phyloP scores from a whole-genome alignment of 1,139 yeast genomes.

The Candida tropicalis region DNA sequence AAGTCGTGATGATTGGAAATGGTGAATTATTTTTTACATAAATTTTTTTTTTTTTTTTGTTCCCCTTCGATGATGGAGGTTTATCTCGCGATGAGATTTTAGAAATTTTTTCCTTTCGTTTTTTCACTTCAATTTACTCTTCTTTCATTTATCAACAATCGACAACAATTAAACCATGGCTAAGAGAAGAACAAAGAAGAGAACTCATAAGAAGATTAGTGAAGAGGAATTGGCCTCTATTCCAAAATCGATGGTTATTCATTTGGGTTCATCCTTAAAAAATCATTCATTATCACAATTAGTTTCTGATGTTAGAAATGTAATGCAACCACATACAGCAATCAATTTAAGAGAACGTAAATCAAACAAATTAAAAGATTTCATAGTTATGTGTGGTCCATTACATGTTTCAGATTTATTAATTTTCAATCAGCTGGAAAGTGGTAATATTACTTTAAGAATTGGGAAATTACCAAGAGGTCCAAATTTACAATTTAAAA shows the following conservation, averaged over 20 bases:
- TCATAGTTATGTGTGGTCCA: conserved; percentile 96
- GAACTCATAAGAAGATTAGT: conserved; percentile 75
- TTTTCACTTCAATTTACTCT: conserved; percentile 4
- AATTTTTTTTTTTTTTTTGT: conserved; percentile 8
- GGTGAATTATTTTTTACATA: too few relatives aligned
- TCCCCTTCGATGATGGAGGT: conserved; percentile 2
- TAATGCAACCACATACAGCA: conserved; percentile 98
- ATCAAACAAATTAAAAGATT: conserved; percentile 84
- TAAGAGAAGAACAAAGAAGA: conserved; percentile 61
- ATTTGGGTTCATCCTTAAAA: conserved; percentile 76
- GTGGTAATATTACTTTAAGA: conserved; percentile 82
- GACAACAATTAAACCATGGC: conserved; percentile 30
- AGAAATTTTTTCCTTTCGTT: neutral
- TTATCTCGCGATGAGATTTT: conserved; percentile 12
- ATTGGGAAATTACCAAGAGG: conserved; percentile 91
- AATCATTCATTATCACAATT: conserved; percentile 83
- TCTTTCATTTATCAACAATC: neutral
- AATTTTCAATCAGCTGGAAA: conserved; percentile 76
- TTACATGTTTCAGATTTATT: conserved; percentile 88
- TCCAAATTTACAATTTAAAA: conserved; percentile 85
- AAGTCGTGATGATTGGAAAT: too few relatives aligned
- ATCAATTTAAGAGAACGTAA: conserved; percentile 83
- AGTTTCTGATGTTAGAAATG: conserved; percentile 82
- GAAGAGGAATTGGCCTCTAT: conserved; percentile 73
- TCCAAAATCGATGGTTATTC: conserved; percentile 92